Evolutionary conservation across 164 flowering plant species (phyloP), one percentile per base, ranked within the genome.

Genomic region (Sedum album): DNA sequence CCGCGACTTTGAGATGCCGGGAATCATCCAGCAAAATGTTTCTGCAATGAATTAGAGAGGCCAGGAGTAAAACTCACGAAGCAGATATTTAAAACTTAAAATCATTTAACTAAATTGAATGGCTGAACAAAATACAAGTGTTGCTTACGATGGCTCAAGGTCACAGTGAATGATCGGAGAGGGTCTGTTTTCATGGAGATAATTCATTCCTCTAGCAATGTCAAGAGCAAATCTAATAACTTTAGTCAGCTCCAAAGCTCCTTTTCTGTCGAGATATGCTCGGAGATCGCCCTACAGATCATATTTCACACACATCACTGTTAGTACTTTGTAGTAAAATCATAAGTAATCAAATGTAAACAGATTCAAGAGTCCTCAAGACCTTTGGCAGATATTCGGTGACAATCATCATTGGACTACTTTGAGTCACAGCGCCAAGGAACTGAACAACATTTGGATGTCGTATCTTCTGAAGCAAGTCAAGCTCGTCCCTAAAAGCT

Each of bases 391-490:
- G 75, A 79, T 88, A 94, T 79, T 94, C 97, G 41, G 94, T 94
- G 68, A 94, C 96, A 76, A 94, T 94, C 96, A 94, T 94, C 99
- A 94, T 91, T 44, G 97, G 99, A 80, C 87, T 85, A 75, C 88
- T 91, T 73, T 94, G 99, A 70, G 97, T 94, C 60, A 94, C 99
- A 75, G 99, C 99, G 70, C 96, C 97, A 69, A 94, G 82, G 82
- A 94, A 94, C 72, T 94, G 99, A 63, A 94, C 99, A 0, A 91
- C 96, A 80, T 94, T 94, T 69, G 99, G 99, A 85, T 94, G 99
- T 4, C 99, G 80, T 68, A 90, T 77, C 76, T 78, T 91, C 78
- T 90, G 96, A 75, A 91, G 92, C 79, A 94, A 77, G 25, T 85
- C 85, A 78, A 94, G 97, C 82, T 94, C 99, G 78, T 94, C 96